phyloP scores from a whole-genome alignment of 495 filamentous ascomycete species.

The Penicillium canariense region DNA sequence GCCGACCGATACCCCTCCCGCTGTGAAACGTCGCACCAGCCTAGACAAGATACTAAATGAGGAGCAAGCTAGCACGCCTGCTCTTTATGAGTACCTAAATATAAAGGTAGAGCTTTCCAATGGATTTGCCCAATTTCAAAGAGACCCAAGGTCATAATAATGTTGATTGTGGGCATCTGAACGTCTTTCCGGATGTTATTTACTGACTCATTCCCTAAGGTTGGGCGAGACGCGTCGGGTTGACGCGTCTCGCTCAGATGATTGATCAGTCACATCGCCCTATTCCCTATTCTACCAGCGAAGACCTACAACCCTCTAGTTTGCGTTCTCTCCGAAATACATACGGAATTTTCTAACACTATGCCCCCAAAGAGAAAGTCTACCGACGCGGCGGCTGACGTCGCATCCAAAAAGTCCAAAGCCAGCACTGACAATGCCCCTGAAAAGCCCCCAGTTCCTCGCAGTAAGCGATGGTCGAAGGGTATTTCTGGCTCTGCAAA shows the following conservation, averaged over 20 bases:
- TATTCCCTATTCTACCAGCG: neutral
- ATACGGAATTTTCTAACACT: neutral
- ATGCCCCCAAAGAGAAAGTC: conserved; percentile 6
- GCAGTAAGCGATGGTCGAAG: conserved; percentile 36
- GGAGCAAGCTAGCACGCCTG: too few species aligned
- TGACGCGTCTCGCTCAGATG: neutral
- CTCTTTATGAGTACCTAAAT: too few species aligned
- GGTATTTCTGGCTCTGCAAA: conserved; percentile 41
- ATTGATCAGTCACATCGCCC: neutral
- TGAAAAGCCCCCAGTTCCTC: conserved; percentile 1
- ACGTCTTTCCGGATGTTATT: neutral
- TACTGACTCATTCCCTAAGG: neutral
- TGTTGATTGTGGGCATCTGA: too few species aligned
- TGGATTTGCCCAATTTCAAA: too few species aligned
- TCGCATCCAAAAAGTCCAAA: neutral
- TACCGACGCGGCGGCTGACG: neutral
- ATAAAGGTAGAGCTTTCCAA: too few species aligned
- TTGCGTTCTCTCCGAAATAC: neutral
- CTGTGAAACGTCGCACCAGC: too few species aligned
- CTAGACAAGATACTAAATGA: too few species aligned
- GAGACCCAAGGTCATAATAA: too few species aligned
- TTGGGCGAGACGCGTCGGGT: neutral
- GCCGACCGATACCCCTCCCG: too few species aligned
- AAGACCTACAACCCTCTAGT: neutral
- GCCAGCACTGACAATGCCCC: neutral